These are phyloP conservation scores for Brassica napus DNA, from an alignment of 345 rosid species.

Conservation along the genomic window DNA sequence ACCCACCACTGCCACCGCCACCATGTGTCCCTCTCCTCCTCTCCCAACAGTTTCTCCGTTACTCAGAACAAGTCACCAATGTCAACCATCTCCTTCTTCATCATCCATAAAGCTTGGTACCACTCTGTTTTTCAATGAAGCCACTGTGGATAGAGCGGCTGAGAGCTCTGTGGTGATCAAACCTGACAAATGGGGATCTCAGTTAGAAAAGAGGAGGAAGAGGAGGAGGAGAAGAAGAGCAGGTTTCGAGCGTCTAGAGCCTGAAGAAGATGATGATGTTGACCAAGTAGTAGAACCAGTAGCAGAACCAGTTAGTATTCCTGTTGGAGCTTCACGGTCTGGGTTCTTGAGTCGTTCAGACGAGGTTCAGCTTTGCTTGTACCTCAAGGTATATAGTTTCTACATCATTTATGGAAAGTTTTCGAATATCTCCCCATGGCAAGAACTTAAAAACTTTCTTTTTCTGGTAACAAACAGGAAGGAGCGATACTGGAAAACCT, in stretches of 20 bases:
- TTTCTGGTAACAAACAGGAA: constrained; percentile 38
- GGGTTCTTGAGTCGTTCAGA: constrained; percentile 45
- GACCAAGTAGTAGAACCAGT: constrained; percentile 13
- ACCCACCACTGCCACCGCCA: constrained; percentile 46
- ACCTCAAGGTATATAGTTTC: constrained; percentile 44
- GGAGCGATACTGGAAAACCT: constrained; percentile 51
- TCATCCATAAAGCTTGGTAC: constrained; percentile 35
- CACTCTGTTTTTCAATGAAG: constrained; percentile 28
- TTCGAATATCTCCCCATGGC: background rate
- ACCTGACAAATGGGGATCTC: constrained; percentile 38
- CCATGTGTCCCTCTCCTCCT: constrained; percentile 48
- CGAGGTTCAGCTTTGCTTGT: constrained; percentile 54
- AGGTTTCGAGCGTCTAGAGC: constrained; percentile 30
- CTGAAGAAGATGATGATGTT: constrained; percentile 33
- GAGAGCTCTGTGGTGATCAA: constrained; percentile 40
- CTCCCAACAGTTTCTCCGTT: constrained; percentile 36
- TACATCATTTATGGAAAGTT: constrained; percentile 10
- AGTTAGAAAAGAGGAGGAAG: constrained; percentile 45
- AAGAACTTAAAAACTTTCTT: background rate
- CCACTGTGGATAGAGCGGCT: constrained; percentile 33
- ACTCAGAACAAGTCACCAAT: constrained; percentile 44
- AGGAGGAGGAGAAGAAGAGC: constrained; percentile 46
- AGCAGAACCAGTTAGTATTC: background rate
- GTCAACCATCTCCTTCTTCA: constrained; percentile 34
- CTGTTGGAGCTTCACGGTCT: constrained; percentile 35